These are phyloP conservation scores for Trametes versicolor DNA, from an alignment of 1,284 basidiomycete species.

Conservation along the genomic window DNA sequence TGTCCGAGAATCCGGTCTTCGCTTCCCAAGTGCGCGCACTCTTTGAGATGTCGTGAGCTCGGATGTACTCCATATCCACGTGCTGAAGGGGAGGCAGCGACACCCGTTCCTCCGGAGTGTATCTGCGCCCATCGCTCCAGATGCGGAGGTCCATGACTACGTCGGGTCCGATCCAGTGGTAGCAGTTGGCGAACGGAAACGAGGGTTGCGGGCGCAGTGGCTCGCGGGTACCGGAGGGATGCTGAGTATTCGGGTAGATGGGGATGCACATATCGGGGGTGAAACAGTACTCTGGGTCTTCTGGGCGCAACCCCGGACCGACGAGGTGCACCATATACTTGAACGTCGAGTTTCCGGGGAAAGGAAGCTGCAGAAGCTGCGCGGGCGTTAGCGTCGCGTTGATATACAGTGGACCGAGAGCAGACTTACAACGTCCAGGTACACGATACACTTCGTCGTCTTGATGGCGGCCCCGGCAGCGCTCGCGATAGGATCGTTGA, in stretches of 20 bases:
- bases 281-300: not conserved
- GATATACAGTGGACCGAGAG: no score
- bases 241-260: constrained; percentile 7
- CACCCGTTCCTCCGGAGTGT: not conserved
- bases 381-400: not conserved
- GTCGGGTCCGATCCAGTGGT: constrained; percentile 21
- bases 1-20: no score
- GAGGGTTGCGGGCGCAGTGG: not conserved
- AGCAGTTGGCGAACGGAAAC: constrained; percentile 26
- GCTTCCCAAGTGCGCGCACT: no score
- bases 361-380: not conserved
- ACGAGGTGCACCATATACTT: constrained; percentile 13
- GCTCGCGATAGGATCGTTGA: not conserved
- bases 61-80: not conserved
- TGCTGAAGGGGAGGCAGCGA: not conserved
- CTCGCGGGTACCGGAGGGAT: not conserved
- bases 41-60: not conserved
- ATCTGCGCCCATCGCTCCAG: constrained; percentile 1
- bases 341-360: not conserved
- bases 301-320: constrained; percentile 10
- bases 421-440: not conserved
- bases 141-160: constrained; percentile 15
- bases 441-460: constrained; percentile 9
- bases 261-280: constrained; percentile 16
- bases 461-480: not conserved